These are phyloP conservation scores for Lolium multiflorum DNA, from an alignment of 176 grass and related monocot genomes.

Conservation along the genomic window DNA sequence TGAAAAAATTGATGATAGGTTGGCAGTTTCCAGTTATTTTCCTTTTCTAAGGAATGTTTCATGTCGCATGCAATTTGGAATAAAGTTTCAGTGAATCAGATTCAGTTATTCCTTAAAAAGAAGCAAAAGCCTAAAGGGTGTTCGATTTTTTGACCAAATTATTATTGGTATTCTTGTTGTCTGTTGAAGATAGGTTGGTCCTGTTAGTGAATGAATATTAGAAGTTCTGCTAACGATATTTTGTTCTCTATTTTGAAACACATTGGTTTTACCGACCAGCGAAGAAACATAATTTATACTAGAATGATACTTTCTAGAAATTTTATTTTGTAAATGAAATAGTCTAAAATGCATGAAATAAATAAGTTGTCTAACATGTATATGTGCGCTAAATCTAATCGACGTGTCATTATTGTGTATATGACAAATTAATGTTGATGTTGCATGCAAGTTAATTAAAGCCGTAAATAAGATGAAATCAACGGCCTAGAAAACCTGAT, in stretches of 20 bases:
- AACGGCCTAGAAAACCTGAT: too few species aligned
- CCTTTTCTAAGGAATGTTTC: constrained; percentile 5
- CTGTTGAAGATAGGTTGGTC: constrained; percentile 15
- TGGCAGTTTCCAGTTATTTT: background rate
- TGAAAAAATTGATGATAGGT: background rate
- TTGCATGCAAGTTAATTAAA: too few species aligned
- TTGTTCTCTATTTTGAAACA: constrained; percentile 9
- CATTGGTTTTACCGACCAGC: background rate
- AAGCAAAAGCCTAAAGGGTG: constrained; percentile 15
- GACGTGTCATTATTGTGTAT: too few species aligned
- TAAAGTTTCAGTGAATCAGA: constrained; percentile 41
- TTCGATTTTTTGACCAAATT: constrained; percentile 10
- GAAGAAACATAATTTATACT: background rate
- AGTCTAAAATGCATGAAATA: too few species aligned
- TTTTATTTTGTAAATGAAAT: too few species aligned
- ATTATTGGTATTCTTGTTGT: constrained; percentile 27
- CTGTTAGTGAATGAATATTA: constrained; percentile 21
- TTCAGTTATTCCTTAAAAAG: constrained; percentile 51
- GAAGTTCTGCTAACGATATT: background rate
- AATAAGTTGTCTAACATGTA: too few species aligned
- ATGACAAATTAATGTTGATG: too few species aligned
- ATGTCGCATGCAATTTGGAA: constrained; percentile 14
- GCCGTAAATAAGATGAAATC: too few species aligned
- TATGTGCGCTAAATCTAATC: too few species aligned
- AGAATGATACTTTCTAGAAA: too few species aligned